Evolutionary conservation across 345 rosid genomes (phyloP).

Genomic region (Eucalyptus polybractea): DNA sequence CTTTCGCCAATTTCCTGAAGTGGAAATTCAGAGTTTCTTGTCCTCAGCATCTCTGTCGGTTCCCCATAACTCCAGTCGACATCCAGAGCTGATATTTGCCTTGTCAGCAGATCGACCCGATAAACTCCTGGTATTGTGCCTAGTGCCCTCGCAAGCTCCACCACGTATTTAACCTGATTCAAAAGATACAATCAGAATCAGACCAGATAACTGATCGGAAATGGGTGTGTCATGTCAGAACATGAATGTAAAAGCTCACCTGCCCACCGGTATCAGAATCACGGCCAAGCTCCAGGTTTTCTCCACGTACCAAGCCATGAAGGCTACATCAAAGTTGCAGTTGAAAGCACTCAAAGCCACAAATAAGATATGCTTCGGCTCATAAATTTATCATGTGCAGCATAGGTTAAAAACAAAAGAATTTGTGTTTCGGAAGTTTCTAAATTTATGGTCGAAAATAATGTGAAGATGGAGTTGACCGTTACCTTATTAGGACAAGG

Average conservation of each 20-base stretch:
- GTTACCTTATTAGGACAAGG: conserved; percentile 23
- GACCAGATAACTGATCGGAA: neutral
- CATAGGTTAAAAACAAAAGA: neutral
- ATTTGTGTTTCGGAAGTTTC: neutral
- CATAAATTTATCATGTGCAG: neutral
- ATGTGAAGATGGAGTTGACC: neutral
- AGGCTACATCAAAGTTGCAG: conserved; percentile 10
- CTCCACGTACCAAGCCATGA: conserved; percentile 27
- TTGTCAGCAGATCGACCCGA: conserved; percentile 42
- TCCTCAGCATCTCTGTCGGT: conserved; percentile 87
- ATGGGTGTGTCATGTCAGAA: neutral
- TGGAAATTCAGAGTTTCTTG: conserved; percentile 44
- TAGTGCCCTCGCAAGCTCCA: conserved; percentile 47
- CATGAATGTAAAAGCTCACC: neutral
- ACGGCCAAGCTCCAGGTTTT: conserved; percentile 49
- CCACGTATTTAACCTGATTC: conserved; percentile 38
- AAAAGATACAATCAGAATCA: neutral
- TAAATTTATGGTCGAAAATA: neutral
- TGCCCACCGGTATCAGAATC: conserved; percentile 28
- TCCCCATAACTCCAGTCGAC: conserved; percentile 87
- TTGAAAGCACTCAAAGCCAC: neutral
- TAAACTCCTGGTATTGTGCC: conserved; percentile 46
- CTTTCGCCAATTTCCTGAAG: conserved; percentile 90
- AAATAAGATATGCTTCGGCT: neutral
- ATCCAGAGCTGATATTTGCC: conserved; percentile 36